Conservation (phyloP, 2,329 filamentous ascomycete species). For the Nothopassalora personata region DNA sequence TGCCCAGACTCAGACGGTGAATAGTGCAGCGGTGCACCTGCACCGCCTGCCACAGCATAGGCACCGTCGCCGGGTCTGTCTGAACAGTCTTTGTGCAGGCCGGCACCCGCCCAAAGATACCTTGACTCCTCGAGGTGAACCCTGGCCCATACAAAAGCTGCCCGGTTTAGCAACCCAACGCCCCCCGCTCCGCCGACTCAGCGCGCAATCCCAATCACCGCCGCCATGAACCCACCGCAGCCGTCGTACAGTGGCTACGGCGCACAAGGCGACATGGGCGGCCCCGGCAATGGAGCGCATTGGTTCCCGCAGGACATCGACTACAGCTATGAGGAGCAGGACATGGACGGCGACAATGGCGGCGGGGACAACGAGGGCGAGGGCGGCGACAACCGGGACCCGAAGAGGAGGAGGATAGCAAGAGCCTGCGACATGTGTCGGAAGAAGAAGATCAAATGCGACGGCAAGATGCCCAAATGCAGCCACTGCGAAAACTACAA, state of each 20-base stretch:
- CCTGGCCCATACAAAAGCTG: background rate
- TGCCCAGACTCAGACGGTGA: background rate
- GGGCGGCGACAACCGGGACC: constrained; percentile 48
- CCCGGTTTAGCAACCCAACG: background rate
- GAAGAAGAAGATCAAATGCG: constrained; percentile 96
- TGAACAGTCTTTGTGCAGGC: background rate
- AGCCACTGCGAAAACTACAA: constrained; percentile 97
- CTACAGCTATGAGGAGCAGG: constrained; percentile 19
- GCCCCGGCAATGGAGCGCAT: constrained; percentile 11
- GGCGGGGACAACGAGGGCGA: constrained; percentile 23
- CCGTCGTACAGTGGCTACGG: background rate
- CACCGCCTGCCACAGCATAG: background rate
- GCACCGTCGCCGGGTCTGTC: background rate
- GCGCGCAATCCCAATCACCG: background rate
- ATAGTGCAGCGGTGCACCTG: background rate
- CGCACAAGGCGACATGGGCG: constrained; percentile 8
- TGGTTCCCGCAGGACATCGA: constrained; percentile 18
- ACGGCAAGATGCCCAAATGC: constrained; percentile 90
- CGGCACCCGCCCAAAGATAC: background rate
- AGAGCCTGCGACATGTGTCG: constrained; percentile 94
- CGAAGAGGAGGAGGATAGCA: constrained; percentile 83
- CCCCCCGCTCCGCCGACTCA: background rate
- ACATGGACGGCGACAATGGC: constrained; percentile 24
- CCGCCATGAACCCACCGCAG: background rate
- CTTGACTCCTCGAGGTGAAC: background rate